phyloP scores from a whole-genome alignment of 2,329 filamentous ascomycete species.

The Arthroderma sp. region DNA sequence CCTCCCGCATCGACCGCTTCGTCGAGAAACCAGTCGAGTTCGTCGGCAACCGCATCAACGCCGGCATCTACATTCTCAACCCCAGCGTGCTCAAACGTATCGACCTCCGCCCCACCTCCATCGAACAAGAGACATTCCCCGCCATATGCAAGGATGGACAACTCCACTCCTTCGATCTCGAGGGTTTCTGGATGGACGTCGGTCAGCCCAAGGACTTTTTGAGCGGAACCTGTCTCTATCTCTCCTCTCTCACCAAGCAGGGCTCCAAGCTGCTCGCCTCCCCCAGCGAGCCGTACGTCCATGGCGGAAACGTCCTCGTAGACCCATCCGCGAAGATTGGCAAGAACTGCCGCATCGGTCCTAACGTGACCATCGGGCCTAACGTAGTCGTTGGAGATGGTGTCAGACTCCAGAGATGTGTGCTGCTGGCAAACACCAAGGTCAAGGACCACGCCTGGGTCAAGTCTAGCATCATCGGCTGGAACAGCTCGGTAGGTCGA shows the following conservation, averaged over 20 bases:
- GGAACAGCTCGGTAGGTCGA: slow-evolving; percentile 90
- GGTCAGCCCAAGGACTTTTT: slow-evolving; percentile 98
- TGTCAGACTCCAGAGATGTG: slow-evolving; percentile 84
- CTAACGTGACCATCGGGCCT: slow-evolving; percentile 91
- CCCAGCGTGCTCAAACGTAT: slow-evolving; percentile 81
- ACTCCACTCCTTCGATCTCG: slow-evolving; percentile 89
- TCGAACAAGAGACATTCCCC: slow-evolving; percentile 98
- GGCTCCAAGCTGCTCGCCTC: slow-evolving; percentile 72
- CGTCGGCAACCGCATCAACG: slow-evolving; percentile 97
- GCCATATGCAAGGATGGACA: slow-evolving; percentile 79
- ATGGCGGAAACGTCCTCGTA: slow-evolving; percentile 91
- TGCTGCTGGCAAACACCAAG: slow-evolving; percentile 77
- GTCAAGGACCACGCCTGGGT: slow-evolving; percentile 99
- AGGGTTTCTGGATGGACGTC: slow-evolving; percentile 99
- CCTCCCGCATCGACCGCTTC: slow-evolving; percentile 91
- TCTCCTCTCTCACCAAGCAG: slow-evolving; percentile 83
- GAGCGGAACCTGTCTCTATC: slow-evolving; percentile 88
- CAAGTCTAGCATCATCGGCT: slow-evolving; percentile 96
- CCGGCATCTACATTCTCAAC: slow-evolving; percentile 96
- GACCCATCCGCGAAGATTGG: slow-evolving; percentile 91
- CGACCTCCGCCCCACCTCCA: slow-evolving; percentile 89
- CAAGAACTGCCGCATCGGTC: slow-evolving; percentile 95
- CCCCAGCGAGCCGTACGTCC: slow-evolving; percentile 62
- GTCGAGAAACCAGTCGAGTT: slow-evolving; percentile 99
- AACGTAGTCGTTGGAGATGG: slow-evolving; percentile 87